Evolutionary conservation across 2,329 filamentous ascomycete species (phyloP).

Genomic region (Pseudogymnoascus sp.): DNA sequence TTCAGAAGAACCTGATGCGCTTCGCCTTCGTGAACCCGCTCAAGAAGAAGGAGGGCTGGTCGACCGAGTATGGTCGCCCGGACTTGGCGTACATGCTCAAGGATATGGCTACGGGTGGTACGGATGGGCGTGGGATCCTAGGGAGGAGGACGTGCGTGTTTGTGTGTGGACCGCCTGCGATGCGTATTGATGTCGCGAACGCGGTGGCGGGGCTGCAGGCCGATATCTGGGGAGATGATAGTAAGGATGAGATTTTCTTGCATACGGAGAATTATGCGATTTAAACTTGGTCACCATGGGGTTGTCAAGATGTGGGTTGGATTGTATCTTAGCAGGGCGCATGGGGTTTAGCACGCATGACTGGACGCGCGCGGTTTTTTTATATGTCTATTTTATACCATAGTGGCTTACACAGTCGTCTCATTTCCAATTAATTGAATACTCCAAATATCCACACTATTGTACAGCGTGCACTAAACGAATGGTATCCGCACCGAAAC

Average conservation of each 20-base stretch:
- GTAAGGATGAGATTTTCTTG: conserved; percentile 81
- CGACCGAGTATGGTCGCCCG: conserved; percentile 83
- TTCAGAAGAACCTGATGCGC: conserved; percentile 83
- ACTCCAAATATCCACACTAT: neutral
- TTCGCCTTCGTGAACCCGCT: conserved; percentile 71
- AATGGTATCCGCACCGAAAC: neutral
- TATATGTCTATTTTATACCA: conserved; percentile 7
- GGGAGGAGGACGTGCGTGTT: conserved; percentile 81
- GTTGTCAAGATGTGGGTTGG: neutral
- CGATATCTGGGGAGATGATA: conserved; percentile 70
- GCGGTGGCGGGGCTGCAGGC: conserved; percentile 76
- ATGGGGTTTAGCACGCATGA: neutral
- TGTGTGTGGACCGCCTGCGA: conserved; percentile 80
- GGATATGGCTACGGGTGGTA: conserved; percentile 67
- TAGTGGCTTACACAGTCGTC: conserved; percentile 3
- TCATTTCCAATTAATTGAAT: conserved; percentile 3
- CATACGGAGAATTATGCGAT: conserved; percentile 94
- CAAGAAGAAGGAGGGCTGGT: conserved; percentile 72
- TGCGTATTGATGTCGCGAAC: conserved; percentile 81
- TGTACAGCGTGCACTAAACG: neutral
- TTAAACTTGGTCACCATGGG: conserved; percentile 30
- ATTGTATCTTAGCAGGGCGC: neutral
- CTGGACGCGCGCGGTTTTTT: neutral
- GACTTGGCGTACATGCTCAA: conserved; percentile 80
- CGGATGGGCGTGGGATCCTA: conserved; percentile 58